Evolutionary conservation across 495 filamentous ascomycete species (phyloP).

Genomic region (Aspergillus cavernicola): DNA sequence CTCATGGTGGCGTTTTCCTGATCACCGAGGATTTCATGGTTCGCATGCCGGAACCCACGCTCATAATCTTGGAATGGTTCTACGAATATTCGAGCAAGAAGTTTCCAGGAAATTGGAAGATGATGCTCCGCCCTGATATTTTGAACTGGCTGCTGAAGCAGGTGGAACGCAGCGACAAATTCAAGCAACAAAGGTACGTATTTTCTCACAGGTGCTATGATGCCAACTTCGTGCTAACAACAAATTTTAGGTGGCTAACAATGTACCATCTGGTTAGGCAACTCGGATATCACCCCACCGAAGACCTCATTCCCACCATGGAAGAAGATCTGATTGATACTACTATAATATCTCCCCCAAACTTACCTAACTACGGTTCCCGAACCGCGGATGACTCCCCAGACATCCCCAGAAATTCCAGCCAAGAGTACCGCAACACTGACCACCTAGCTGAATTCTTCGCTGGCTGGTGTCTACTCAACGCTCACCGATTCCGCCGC

Average conservation of each 20-base stretch:
- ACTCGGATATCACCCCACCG: slow-evolving; percentile 10
- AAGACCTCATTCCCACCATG: slow-evolving; percentile 16
- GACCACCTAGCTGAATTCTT: slow-evolving; percentile 42
- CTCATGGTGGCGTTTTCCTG: slow-evolving; percentile 52
- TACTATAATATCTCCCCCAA: slow-evolving; percentile 22
- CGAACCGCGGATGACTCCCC: slow-evolving; percentile 18
- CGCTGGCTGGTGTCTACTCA: slow-evolving; percentile 38
- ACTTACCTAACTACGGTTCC: slow-evolving; percentile 20
- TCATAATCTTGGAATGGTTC: slow-evolving; percentile 59
- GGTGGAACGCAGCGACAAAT: slow-evolving; percentile 11
- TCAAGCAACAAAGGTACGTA: slow-evolving; percentile 23
- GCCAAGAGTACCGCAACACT: slow-evolving; percentile 26
- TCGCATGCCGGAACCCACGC: slow-evolving; percentile 45
- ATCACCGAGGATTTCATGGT: slow-evolving; percentile 62
- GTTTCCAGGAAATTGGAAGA: slow-evolving; percentile 30
- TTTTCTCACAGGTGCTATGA: neutral
- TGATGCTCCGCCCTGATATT: slow-evolving; percentile 41
- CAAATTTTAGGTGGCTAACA: slow-evolving; percentile 19
- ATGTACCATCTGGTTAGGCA: slow-evolving; percentile 30
- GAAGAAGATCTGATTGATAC: slow-evolving; percentile 10
- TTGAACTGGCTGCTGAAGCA: slow-evolving; percentile 33
- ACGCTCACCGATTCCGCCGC: slow-evolving; percentile 32
- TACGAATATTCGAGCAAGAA: slow-evolving; percentile 17
- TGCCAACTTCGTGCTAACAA: neutral
- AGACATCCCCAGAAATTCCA: slow-evolving; percentile 18